Percentiles rank a stretch among this genome's conserved stretches.
Conservation (phyloP, 2,329 filamentous ascomycete genomes). For the Hypoxylon sp. region DNA sequence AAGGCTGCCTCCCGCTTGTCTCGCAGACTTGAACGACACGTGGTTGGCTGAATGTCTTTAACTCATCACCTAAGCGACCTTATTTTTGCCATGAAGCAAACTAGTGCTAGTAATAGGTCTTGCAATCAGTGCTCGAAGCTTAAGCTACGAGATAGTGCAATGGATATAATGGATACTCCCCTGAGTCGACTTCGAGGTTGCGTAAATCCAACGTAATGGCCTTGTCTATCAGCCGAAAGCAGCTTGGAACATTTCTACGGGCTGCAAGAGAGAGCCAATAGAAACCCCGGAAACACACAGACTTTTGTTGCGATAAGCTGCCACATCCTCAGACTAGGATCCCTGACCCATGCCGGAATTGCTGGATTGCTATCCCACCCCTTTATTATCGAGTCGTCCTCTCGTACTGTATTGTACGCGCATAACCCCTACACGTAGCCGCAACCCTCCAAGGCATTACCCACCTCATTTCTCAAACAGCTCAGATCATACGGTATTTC, state of each 20-base stretch:
- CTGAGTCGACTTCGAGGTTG: constrained; percentile 29
- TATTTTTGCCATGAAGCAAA: neutral
- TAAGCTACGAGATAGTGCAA: neutral
- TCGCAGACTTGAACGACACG: constrained; percentile 17
- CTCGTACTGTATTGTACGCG: constrained; percentile 28
- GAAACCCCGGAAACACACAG: constrained; percentile 36
- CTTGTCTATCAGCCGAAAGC: constrained; percentile 31
- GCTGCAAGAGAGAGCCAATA: constrained; percentile 35
- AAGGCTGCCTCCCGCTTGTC: constrained; percentile 6
- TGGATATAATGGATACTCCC: constrained; percentile 29
- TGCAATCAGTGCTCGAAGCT: constrained; percentile 15
- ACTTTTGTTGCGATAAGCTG: constrained; percentile 39
- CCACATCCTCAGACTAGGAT: constrained; percentile 34
- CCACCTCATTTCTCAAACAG: constrained; percentile 9
- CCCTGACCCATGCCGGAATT: constrained; percentile 31
- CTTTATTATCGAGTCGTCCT: constrained; percentile 28
- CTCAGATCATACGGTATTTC: constrained; percentile 21
- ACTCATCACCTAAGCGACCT: constrained; percentile 3
- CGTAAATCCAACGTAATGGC: constrained; percentile 37
- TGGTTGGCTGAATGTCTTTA: constrained; percentile 13
- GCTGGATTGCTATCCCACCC: constrained; percentile 30
- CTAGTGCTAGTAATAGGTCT: neutral
- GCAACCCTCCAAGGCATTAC: constrained; percentile 22
- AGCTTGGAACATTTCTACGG: constrained; percentile 30
- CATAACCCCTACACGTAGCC: constrained; percentile 28